Evolutionary conservation across 257 asterid genomes (phyloP).

Genomic region (Solanum chilense): DNA sequence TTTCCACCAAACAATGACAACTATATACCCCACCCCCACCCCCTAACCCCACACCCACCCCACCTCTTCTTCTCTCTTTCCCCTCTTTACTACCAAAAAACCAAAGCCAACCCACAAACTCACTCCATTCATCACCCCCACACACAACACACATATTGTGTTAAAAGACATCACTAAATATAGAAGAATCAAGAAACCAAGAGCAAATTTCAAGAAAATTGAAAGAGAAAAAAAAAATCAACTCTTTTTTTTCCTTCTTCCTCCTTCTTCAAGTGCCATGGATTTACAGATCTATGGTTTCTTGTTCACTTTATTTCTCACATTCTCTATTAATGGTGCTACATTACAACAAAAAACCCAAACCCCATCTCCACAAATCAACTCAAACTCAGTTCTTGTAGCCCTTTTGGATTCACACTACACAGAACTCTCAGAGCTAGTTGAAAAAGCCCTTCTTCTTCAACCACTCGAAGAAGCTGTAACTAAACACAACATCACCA

Average conservation of each 20-base stretch:
- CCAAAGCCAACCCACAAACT: neutral
- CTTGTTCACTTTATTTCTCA: slow-evolving; percentile 10
- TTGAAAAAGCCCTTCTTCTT: slow-evolving; percentile 76
- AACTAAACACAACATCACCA: slow-evolving; percentile 63
- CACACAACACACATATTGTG: neutral
- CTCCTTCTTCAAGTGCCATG: slow-evolving; percentile 45
- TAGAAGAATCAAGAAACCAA: neutral
- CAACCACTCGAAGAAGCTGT: slow-evolving; percentile 83
- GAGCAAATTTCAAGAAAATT: neutral
- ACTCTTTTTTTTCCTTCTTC: slow-evolving; percentile 2
- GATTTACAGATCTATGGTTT: slow-evolving; percentile 81
- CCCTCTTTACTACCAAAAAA: neutral
- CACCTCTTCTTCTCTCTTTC: neutral
- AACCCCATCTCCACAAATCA: slow-evolving; percentile 24
- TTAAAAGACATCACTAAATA: neutral
- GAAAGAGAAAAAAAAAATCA: neutral
- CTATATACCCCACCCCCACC: slow-evolving; percentile 8
- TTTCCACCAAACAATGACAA: slow-evolving; percentile 47
- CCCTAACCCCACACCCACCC: slow-evolving; percentile 13
- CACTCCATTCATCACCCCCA: neutral
- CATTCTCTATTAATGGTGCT: slow-evolving; percentile 20
- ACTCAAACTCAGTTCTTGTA: slow-evolving; percentile 82
- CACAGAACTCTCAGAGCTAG: slow-evolving; percentile 84
- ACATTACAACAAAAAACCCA: slow-evolving; percentile 52
- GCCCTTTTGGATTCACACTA: slow-evolving; percentile 88